Evolutionary conservation across 2,329 filamentous ascomycete species (phyloP), one percentile per base, ranked within the genome.

Genomic region (Chrysoporthe austroafricana): DNA sequence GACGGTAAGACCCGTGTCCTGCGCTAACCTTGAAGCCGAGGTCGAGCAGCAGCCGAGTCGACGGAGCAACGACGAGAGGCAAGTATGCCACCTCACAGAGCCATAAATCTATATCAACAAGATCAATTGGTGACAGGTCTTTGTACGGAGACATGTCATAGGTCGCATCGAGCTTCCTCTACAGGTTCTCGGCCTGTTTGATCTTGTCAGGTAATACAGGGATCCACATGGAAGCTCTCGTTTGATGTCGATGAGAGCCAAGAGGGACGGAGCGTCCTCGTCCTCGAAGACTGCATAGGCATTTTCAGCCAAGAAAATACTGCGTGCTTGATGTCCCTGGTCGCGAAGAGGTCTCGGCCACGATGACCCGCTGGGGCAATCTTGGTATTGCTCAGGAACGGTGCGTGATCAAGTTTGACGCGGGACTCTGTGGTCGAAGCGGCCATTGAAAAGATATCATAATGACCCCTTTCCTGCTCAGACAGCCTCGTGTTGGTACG

Each of bases 261-360:
- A 7, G 2, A 13, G 8, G 0, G 21, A 21, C 56, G 26, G 52
- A 1, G 7, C 18, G 5, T 26, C 6, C 3, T 39, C 26, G 6
- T 36, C 9, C 16, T 54, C 18, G 14, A 39, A n/a, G 3, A 13
- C 44, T 46, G 18, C n/a, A 14, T 48, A 46, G 0, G 80, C 79
- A 71, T 81, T 82, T 68, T 83, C 82, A 46, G 76, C 77, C 18
- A 83, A 76, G 32, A 84, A 73, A 2, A 84, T 58, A 1, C 82
- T 79, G 59, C 81, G 0, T 77, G 75, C 4, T 71, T 72, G 58
- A 84, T 73, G 58, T 76, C 72, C 21, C 74, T 71, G 0, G 75
- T 74, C 0, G 81, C 80, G 67, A 84, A 84, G 2, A 84, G 72
- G 1, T 82, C 82, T 3, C 77, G 76, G 11, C 82, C 82, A 71